Conservation (phyloP, 2,329 filamentous ascomycete genomes). For the Curvularia sp. region DNA sequence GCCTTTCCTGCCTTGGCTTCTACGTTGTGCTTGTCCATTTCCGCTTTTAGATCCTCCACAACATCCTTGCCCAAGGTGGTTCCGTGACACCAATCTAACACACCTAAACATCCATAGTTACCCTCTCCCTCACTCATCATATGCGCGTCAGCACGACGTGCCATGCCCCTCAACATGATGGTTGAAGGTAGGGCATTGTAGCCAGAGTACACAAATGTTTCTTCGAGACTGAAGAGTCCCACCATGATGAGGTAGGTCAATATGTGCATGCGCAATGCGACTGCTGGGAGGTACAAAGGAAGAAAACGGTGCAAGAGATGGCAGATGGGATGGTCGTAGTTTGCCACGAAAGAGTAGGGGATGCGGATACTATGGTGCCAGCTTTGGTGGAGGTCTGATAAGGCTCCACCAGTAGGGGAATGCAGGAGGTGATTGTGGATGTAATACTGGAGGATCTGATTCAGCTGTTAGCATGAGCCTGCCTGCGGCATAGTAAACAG, state of each 20-base stretch:
- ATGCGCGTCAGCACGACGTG: slow-evolving; percentile 65
- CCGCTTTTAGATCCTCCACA: slow-evolving; percentile 61
- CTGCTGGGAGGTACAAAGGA: slow-evolving; percentile 70
- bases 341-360: slow-evolving; percentile 68
- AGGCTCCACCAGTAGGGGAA: slow-evolving; percentile 39
- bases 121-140: slow-evolving; percentile 64
- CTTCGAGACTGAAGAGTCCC: slow-evolving; percentile 69
- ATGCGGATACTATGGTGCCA: slow-evolving; percentile 67
- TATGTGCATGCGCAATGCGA: slow-evolving; percentile 72
- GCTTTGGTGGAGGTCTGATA: slow-evolving; percentile 54
- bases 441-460: slow-evolving; percentile 71
- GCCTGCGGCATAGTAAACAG: slow-evolving; percentile 10
- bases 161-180: slow-evolving; percentile 65
- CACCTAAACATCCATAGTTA: slow-evolving; percentile 69
- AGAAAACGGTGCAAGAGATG: slow-evolving; percentile 69
- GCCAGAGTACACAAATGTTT: slow-evolving; percentile 71
- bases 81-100: slow-evolving; percentile 55
- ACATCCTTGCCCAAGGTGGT: slow-evolving; percentile 63
- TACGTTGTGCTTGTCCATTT: slow-evolving; percentile 64
- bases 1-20: slow-evolving; percentile 53
- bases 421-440: slow-evolving; percentile 78
- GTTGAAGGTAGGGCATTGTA: slow-evolving; percentile 68
- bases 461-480: slow-evolving; percentile 9
- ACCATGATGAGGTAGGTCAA: slow-evolving; percentile 74
- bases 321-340: slow-evolving; percentile 72